Base-by-base conservation (phyloP, 805 yeast genomes). In the Ogataea haglerorum region DNA sequence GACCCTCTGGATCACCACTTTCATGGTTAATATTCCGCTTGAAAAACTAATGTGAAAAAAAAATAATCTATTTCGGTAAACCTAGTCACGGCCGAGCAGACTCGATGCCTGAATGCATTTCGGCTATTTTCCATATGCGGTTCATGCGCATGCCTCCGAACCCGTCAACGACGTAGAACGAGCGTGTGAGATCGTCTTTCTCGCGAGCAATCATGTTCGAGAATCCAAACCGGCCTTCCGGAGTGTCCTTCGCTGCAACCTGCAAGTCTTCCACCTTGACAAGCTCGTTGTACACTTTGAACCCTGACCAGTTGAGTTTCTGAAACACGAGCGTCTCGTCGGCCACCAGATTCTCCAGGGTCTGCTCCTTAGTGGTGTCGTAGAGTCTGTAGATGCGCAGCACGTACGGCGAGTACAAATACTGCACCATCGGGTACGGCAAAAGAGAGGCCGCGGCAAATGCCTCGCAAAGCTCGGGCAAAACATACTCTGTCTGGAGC, bases 1-100 rank as follows among this genome's bases (percentile, higher is more conserved):
- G 6, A 91, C 98, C 56, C 85, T 79, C 58, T 93, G 99, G 24
- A 93, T 76, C 1, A 93, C 96, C 3, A 90, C 87, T 60, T 80
- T 82, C 99, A 91, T 91, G 21, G 9, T 21, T 12, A 19, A 23
- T 14, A 16, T 10, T 22, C 15, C 17, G n/a, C 16, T 8, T 9
- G 14, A 14, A 30, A n/a, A 25, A 38, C 25, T 32, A 31, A 18
- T 12, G 27, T 24, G 27, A 24, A 34, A 24, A 29, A 29, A 22
- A 13, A 14, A 24, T 34, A 17, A 21, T 10, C 12, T 13, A 24
- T 21, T 29, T 8, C 6, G 30, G 3, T 3, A 16, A 3, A 16
- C 8, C 31, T 27, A 9, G 33, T 42, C 27, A 34, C 35, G 53
- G 69, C 45, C 95, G 67, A 5, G 93, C 93, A 47, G 82, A 82